Evolutionary conservation across 768 basidiomycete species (phyloP).

Genomic region (Pulveroboletus sp.): DNA sequence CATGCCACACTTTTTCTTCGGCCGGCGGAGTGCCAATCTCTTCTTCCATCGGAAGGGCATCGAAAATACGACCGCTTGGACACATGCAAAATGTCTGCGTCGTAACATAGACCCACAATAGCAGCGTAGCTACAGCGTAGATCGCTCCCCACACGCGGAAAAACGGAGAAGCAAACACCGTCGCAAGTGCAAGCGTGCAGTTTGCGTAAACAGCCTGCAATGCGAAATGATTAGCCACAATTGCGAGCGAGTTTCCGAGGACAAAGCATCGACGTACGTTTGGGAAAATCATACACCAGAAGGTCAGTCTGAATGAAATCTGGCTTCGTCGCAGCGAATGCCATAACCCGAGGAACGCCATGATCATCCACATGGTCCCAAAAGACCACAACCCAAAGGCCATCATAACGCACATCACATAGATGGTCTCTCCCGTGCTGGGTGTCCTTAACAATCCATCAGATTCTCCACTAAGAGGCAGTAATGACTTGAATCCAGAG

Average conservation of each 20-base stretch:
- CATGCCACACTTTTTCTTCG: constrained; percentile 2
- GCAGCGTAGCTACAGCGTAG: constrained; percentile 47
- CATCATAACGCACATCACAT: constrained; percentile 44
- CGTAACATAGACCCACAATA: constrained; percentile 53
- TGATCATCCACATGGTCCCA: constrained; percentile 61
- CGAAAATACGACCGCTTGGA: constrained; percentile 39
- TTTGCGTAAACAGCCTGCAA: constrained; percentile 64
- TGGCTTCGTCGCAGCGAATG: constrained; percentile 38
- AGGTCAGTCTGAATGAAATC: constrained; percentile 53
- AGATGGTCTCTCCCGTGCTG: constrained; percentile 38
- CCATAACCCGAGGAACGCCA: constrained; percentile 49
- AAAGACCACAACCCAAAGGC: constrained; percentile 60
- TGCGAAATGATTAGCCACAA: neutral
- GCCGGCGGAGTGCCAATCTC: constrained; percentile 7
- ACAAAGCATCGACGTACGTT: constrained; percentile 42
- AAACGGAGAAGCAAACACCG: constrained; percentile 48
- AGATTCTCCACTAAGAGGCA: constrained; percentile 36
- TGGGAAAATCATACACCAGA: constrained; percentile 73
- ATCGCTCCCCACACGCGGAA: constrained; percentile 59
- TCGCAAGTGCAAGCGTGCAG: constrained; percentile 52
- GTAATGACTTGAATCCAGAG: constrained; percentile 38
- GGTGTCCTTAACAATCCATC: constrained; percentile 33
- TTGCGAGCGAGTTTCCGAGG: neutral
- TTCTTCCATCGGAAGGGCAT: constrained; percentile 40
- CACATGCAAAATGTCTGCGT: constrained; percentile 38